Base-by-base conservation (phyloP, 768 basidiomycete genomes). In the Amanita muscaria region DNA sequence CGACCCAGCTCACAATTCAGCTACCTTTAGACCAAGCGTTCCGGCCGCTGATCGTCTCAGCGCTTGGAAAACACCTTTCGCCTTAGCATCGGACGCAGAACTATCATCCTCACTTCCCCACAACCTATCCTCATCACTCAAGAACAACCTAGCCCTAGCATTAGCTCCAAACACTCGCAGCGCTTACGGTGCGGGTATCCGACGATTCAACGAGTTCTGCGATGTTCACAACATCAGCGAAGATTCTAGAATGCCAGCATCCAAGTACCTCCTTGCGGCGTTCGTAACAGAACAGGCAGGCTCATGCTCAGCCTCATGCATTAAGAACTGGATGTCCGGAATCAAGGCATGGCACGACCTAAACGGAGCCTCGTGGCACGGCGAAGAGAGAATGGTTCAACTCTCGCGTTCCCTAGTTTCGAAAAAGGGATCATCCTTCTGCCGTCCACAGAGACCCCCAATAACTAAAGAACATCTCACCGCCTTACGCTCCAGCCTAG, bases 201-300 rank as follows among this genome's bases (percentile, higher is more conserved):
- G 64, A 0, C 49, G 55, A 0, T 67, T 65, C 52, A 62, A 54
- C 0, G 59, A 67, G 30, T 69, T 64, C 43, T 69, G 66, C 23
- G 60, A 70, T 31, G 12, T 35, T 1, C 43, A 49, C 24, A 9
- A 44, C 3, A 57, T 68, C 5, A 23, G 54, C 0, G 60, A 67
- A 44, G 50, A 33, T 0, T 24, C 22, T 0, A 48, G 52, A 3
- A 66, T 63, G 59, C 65, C 60, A 0, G 64, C 58, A 0, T 56
- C 49, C 12, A 50, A 59, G 11, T 12, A 43, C 5, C 50, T 66
- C 0, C 53, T 66, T 2, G 46, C 55, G 0, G 42, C 53, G 1
- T 69, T 67, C 23, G 42, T 48, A 1, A 43, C 44, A 5, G 35
- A 49, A 1, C 22, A 43, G 10, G 22, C 36, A 8, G 48, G 58